phyloP scores from a whole-genome alignment of 352 stramenopile species.

The Globisporangium parvum region DNA sequence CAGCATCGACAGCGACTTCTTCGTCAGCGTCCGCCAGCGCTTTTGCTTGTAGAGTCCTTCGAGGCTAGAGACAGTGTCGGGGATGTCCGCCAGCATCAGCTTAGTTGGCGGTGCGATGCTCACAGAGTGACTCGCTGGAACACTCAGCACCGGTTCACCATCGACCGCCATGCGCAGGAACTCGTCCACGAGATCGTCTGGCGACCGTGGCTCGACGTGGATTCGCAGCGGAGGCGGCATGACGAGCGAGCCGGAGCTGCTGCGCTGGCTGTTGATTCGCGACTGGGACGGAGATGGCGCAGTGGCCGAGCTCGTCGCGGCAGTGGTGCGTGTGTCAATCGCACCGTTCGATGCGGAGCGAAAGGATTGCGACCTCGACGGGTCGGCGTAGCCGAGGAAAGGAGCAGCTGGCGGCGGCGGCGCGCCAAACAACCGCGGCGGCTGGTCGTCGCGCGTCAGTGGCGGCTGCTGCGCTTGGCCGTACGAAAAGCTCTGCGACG shows the following conservation, averaged over 20 bases:
- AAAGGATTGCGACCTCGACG: conserved; percentile 38
- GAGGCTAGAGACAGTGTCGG: conserved; percentile 46
- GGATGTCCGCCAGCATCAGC: conserved; percentile 49
- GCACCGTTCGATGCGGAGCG: conserved; percentile 10
- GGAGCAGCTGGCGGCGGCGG: conserved; percentile 55
- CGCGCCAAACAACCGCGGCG: conserved; percentile 6
- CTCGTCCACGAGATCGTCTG: conserved; percentile 57
- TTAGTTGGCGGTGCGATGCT: conserved; percentile 18
- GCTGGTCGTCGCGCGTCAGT: conserved; percentile 5
- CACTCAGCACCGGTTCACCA: conserved; percentile 21
- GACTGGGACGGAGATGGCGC: conserved; percentile 5
- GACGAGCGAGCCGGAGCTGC: conserved; percentile 13
- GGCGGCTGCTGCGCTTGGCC: conserved; percentile 16
- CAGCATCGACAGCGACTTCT: conserved; percentile 70
- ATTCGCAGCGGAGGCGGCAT: conserved; percentile 19
- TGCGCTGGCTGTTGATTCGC: conserved; percentile 12
- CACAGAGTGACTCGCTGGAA: conserved; percentile 4
- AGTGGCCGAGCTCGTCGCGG: conserved; percentile 9
- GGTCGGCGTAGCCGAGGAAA: conserved; percentile 58
- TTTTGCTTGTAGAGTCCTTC: conserved; percentile 59
- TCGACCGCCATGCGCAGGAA: conserved; percentile 55
- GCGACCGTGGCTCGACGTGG: conserved; percentile 18
- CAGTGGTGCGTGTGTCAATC: conserved; percentile 15
- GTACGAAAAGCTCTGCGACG: conserved; percentile 46
- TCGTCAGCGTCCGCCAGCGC: conserved; percentile 67